A percentile compares a stretch with the other conserved stretches of the same genome.
Evolutionary conservation across 345 rosid genomes (phyloP).

Genomic region (Boechera retrofracta): DNA sequence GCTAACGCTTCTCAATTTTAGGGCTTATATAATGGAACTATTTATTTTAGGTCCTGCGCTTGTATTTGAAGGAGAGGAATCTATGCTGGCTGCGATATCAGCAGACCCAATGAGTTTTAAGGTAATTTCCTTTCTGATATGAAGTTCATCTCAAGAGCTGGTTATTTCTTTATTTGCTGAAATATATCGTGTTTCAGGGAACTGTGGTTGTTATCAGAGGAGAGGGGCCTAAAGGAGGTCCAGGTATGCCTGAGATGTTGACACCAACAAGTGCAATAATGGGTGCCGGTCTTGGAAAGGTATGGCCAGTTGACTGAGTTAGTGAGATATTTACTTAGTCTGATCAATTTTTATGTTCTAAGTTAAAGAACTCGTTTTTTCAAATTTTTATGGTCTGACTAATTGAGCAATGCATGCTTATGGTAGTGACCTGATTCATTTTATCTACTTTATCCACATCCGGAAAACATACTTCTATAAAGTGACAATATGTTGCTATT

Average conservation of each 20-base stretch:
- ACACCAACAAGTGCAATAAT: slow-evolving; percentile 98
- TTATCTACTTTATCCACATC: background rate
- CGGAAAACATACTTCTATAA: background rate
- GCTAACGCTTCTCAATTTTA: background rate
- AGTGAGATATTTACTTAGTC: background rate
- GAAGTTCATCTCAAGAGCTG: background rate
- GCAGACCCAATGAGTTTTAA: slow-evolving; percentile 82
- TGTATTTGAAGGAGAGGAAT: slow-evolving; percentile 97
- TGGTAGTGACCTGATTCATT: slow-evolving; percentile 16
- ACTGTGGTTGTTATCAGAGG: slow-evolving; percentile 92
- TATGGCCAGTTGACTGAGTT: background rate
- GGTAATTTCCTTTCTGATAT: slow-evolving; percentile 47
- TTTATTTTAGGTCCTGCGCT: slow-evolving; percentile 87
- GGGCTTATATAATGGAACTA: background rate
- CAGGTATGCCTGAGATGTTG: slow-evolving; percentile 99
- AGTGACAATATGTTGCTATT: slow-evolving; percentile 22
- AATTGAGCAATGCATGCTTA: background rate
- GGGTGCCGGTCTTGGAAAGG: slow-evolving; percentile 98
- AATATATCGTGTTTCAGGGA: slow-evolving; percentile 59
- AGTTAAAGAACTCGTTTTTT: background rate
- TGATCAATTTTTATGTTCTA: background rate
- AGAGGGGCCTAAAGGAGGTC: slow-evolving; percentile 99
- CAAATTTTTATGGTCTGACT: background rate
- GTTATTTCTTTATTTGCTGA: slow-evolving; percentile 14
- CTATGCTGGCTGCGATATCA: slow-evolving; percentile 87